phyloP scores from a whole-genome alignment of 805 yeast species.

The Yamadazyma phyllophila region DNA sequence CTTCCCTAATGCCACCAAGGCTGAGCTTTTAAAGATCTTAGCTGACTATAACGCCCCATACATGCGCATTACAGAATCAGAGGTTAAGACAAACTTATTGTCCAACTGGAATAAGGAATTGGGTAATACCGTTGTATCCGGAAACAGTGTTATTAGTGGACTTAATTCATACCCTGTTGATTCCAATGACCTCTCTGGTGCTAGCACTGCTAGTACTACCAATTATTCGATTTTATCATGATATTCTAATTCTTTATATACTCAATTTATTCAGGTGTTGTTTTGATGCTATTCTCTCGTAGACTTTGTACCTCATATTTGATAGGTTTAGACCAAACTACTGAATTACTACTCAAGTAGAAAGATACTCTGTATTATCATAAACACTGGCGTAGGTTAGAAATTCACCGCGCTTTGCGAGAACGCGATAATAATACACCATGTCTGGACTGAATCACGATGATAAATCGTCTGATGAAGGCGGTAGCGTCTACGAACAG shows the following conservation, averaged over 20 bases:
- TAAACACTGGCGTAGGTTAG: too few relatives aligned
- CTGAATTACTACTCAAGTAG: too few relatives aligned
- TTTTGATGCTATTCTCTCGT: too few relatives aligned
- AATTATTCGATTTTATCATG: not conserved
- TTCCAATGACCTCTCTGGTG: slow-evolving; percentile 10
- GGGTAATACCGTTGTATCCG: too few relatives aligned
- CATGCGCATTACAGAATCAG: slow-evolving; percentile 1
- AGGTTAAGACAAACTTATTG: not conserved
- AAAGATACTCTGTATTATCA: too few relatives aligned
- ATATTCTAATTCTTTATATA: not conserved
- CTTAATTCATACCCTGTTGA: slow-evolving; percentile 7
- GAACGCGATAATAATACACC: not conserved
- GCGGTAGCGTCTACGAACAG: not conserved
- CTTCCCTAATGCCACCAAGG: slow-evolving; percentile 7
- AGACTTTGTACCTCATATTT: too few relatives aligned
- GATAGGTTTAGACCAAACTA: too few relatives aligned
- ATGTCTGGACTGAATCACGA: not conserved
- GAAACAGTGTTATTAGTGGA: not conserved
- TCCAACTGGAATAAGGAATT: not conserved
- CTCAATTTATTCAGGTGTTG: too few relatives aligned
- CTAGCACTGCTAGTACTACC: slow-evolving; percentile 8
- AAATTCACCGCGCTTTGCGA: too few relatives aligned
- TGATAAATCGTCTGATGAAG: not conserved
- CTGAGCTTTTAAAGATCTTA: slow-evolving; percentile 7
- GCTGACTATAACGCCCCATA: slow-evolving; percentile 10